A percentile compares a stretch with the other conserved stretches of the same genome.
phyloP scores from a whole-genome alignment of 2,329 filamentous ascomycete genomes.

The Colletotrichum plurivorum region DNA sequence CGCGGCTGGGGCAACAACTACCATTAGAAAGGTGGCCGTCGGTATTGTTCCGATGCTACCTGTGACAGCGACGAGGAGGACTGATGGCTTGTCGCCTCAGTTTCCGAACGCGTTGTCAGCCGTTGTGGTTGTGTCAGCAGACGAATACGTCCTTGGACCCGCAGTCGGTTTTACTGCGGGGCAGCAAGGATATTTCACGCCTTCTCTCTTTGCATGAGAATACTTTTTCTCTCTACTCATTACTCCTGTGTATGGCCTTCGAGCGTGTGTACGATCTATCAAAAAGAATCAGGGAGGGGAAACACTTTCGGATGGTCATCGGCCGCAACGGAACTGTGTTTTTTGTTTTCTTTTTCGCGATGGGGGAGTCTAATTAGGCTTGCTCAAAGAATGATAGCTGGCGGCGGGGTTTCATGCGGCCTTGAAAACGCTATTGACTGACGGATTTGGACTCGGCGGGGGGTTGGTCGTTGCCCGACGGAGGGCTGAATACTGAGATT shows the following conservation, averaged over 20 bases:
- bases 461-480: conserved; percentile 40
- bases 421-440: conserved; percentile 40
- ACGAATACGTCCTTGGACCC: conserved; percentile 41
- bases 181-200: conserved; percentile 39
- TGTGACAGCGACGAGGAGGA: background rate
- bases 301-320: conserved; percentile 42
- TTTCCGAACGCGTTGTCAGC: conserved; percentile 24
- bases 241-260: conserved; percentile 42
- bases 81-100: conserved; percentile 11
- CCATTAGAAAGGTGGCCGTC: conserved; percentile 58
- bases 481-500: conserved; percentile 40
- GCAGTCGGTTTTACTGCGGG: conserved; percentile 35
- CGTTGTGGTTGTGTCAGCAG: conserved; percentile 37
- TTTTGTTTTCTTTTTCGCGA: conserved; percentile 42
- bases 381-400: conserved; percentile 39
- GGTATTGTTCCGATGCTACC: conserved; percentile 34
- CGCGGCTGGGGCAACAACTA: conserved; percentile 74
- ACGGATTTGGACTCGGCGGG: conserved; percentile 36
- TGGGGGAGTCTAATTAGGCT: conserved; percentile 37
- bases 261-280: conserved; percentile 43
- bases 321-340: conserved; percentile 41
- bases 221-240: conserved; percentile 42
- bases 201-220: conserved; percentile 33
- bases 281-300: conserved; percentile 42
- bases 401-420: conserved; percentile 35